A percentile compares a stretch with the other conserved stretches of the same genome.
Evolutionary conservation across 2,329 filamentous ascomycete species (phyloP).

Genomic region (Aspergillus calidoustus): DNA sequence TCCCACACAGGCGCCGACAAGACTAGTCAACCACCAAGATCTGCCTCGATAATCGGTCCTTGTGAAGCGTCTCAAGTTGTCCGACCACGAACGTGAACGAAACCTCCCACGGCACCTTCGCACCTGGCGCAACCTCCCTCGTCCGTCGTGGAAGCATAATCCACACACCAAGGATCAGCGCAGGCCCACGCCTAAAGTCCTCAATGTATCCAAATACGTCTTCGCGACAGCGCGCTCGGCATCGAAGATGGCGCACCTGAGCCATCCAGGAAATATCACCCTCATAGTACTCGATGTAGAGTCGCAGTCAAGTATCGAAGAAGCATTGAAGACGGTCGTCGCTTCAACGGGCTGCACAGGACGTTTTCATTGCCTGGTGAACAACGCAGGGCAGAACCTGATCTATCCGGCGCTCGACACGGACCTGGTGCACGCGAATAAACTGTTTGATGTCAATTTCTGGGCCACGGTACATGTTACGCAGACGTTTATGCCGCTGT

Average conservation of each 20-base stretch:
- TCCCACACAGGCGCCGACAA: too few relatives aligned
- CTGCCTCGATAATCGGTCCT: background rate
- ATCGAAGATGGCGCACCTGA: slow-evolving; percentile 36
- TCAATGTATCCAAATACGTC: slow-evolving; percentile 28
- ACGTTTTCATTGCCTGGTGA: slow-evolving; percentile 46
- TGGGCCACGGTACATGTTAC: slow-evolving; percentile 43
- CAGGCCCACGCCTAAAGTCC: too few relatives aligned
- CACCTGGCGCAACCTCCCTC: background rate
- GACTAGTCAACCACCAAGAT: too few relatives aligned
- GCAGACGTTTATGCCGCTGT: slow-evolving; percentile 42
- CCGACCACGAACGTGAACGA: background rate
- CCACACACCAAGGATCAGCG: too few relatives aligned
- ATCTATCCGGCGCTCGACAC: slow-evolving; percentile 44
- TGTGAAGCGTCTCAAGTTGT: background rate
- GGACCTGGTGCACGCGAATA: slow-evolving; percentile 39
- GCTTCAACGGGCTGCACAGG: slow-evolving; percentile 32
- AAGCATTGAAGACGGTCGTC: slow-evolving; percentile 30
- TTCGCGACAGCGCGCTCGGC: slow-evolving; percentile 44
- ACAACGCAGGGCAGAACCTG: slow-evolving; percentile 49
- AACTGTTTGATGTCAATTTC: slow-evolving; percentile 49
- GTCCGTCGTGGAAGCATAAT: too few relatives aligned
- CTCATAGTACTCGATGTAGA: slow-evolving; percentile 40
- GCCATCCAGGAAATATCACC: slow-evolving; percentile 28
- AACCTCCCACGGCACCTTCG: background rate
- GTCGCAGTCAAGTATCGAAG: slow-evolving; percentile 33